Conservation (phyloP, 495 filamentous ascomycete genomes). For the Neurospora sp. region DNA sequence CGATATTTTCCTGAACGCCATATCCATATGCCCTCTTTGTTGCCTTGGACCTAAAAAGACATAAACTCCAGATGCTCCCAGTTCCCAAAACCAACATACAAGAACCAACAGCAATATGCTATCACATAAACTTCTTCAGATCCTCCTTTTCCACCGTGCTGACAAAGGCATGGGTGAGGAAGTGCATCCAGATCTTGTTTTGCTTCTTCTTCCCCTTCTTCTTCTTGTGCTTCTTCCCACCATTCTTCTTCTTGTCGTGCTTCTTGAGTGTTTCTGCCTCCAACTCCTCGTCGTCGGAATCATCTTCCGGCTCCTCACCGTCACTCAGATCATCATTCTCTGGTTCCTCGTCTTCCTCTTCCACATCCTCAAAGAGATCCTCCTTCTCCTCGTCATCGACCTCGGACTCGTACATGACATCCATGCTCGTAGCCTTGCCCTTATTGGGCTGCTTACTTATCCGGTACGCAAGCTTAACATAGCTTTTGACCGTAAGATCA, state of each 20-base stretch:
- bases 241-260: conserved; percentile 31
- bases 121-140: conserved; percentile 30
- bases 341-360: background rate
- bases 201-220: conserved; percentile 38
- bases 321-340: conserved; percentile 2
- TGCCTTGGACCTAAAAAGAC: background rate
- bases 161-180: conserved; percentile 72
- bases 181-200: conserved; percentile 61
- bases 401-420: background rate
- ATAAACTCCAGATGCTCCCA: background rate
- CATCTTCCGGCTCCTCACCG: background rate
- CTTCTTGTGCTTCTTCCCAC: conserved; percentile 25
- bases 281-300: conserved; percentile 10
- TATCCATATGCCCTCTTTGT: background rate
- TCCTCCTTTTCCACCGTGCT: conserved; percentile 55
- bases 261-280: conserved; percentile 20
- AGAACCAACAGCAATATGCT: background rate
- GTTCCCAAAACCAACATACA: background rate
- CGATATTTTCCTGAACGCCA: background rate
- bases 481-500: conserved; percentile 79
- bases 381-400: conserved; percentile 2
- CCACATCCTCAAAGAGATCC: background rate
- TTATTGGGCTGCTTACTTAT: conserved; percentile 49
- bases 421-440: conserved; percentile 13
- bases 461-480: conserved; percentile 63